Base-by-base conservation (phyloP, 2,329 filamentous ascomycete species). In the Aschersonia sp. region DNA sequence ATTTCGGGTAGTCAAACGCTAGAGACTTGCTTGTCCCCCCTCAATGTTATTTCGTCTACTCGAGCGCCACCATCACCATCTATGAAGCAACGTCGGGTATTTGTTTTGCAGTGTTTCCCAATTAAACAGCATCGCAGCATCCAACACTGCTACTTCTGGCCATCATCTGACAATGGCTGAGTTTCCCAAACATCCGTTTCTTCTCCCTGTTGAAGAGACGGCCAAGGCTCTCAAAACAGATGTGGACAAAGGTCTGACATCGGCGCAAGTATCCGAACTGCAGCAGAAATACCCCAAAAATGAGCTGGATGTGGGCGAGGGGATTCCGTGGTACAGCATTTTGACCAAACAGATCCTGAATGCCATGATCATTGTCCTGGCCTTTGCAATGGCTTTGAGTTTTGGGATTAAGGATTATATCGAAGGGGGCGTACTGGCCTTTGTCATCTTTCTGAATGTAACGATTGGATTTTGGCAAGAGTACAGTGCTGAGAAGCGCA, bases 331-430 rank as follows among this genome's bases (percentile, higher is more conserved):
- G 83, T 70, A 80, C 56, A 89, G 82, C 56, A 85, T 89, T 42
- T 66, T 89, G 44, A 67, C 84, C 50, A 81, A 82, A 56, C 84
- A 89, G 61, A 63, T 87, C 29, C 77, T 80, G 59, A 89, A 89
- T 69, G 84, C 84, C 50, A 87, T 88, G 84, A 84, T 84, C 49
- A 64, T 88, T 56, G 77, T 88, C 45, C 74, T 91, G 46, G 71
- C 85, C 47, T 83, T 89, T 56, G 84, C 84, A 57, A 87, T 89
- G 81, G 81, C 77, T 44, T 72, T 82, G 41, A 80, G 77, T 51
- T 85, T 83, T 60, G 78, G 73, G 52, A 81, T 85, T 51, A 65
- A 72, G 43, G 82, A 84, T 54, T 82, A 75, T 59, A 79, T 84
- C 54, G 80, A 84, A 66, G 80, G 78, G 47, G 78, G 75, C 47